Evolutionary conservation across 108 stramenopile genomes (phyloP), one percentile per base, ranked within the genome.

Genomic region (Asterionellopsis glacialis): DNA sequence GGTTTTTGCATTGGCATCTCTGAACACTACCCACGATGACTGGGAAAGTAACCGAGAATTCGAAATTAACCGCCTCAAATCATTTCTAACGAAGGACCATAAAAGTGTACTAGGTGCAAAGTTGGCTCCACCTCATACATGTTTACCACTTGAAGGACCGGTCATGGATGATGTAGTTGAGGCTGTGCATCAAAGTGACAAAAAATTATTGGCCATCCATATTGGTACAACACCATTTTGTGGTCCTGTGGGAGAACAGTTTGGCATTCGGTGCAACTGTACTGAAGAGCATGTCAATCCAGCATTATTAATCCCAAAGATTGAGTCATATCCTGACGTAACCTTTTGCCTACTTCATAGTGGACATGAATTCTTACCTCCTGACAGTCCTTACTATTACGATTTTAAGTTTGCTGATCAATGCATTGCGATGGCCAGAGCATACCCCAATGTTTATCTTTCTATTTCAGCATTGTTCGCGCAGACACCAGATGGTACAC

Each of bases 211-310:
- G n/a, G 61, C 61, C 16, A 67, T 72, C 43, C 71, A 72, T 42
- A 64, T 66, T 51, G 71, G 71, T 14, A 72, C 71, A 1, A 72
- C 71, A n/a, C 71, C 71, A 4, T 56, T 66, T 27, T 72, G 71
- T 51, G 71, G 71, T 0, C 71, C 71, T 1, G 22, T 72, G 14
- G 71, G 71, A n/a, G 26, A 64, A 24, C 41, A 47, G 23, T 47
- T 26, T 0, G 55, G 55, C 12, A 26, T 72, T 13, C 23, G 28
- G 12, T 23, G 42, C 15, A 16, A 39, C 43, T 68, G 67, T 57
- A 49, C 9, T 1, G 22, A 18, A 16, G 64, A 66, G 27, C 66
- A 65, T 49, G 53, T 59, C 27, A 41, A 72, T 27, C 70, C 70
- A 0, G 19, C 28, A 39, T 42, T 42, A 41, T 52, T 72, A 38